Percentiles rank a stretch among this genome's conserved stretches.
phyloP scores from a whole-genome alignment of 1,139 yeast genomes.

The Hemisphaericaspora xylanilytica region DNA sequence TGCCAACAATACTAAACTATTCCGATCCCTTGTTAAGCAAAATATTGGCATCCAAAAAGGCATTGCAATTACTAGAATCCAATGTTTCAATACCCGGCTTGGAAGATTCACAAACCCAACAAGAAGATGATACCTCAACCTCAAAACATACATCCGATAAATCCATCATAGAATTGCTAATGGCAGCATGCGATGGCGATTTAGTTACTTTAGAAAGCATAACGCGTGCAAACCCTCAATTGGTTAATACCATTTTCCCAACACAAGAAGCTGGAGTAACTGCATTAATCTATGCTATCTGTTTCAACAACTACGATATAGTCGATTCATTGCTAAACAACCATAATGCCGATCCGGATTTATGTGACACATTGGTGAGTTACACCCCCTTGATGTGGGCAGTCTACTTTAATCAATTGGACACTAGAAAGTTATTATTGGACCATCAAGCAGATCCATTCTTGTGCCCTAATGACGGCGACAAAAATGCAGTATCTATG shows the following conservation, averaged over 20 bases:
- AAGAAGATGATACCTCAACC: slow-evolving; percentile 5
- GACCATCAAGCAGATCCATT: slow-evolving; percentile 45
- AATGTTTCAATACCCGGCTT: slow-evolving; percentile 7
- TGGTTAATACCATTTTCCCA: slow-evolving; percentile 32
- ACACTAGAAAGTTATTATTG: slow-evolving; percentile 33
- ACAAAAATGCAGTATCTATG: slow-evolving; percentile 33
- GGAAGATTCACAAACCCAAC: slow-evolving; percentile 7
- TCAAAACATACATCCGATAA: slow-evolving; percentile 11
- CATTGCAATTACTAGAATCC: slow-evolving; percentile 29
- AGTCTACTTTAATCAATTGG: slow-evolving; percentile 37
- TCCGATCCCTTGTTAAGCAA: slow-evolving; percentile 42
- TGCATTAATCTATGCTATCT: slow-evolving; percentile 52
- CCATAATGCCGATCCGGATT: slow-evolving; percentile 40
- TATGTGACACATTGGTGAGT: slow-evolving; percentile 31
- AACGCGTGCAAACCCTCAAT: slow-evolving; percentile 27
- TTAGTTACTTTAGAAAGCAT: slow-evolving; percentile 39
- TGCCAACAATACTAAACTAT: slow-evolving; percentile 5
- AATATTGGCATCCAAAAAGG: slow-evolving; percentile 47
- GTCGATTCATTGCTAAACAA: slow-evolving; percentile 41
- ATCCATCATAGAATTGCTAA: slow-evolving; percentile 31
- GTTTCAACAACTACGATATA: slow-evolving; percentile 43
- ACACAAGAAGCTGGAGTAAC: slow-evolving; percentile 43
- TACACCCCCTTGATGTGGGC: slow-evolving; percentile 53
- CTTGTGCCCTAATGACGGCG: slow-evolving; percentile 29
- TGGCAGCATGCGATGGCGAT: slow-evolving; percentile 56